A percentile compares a stretch with the other conserved stretches of the same genome.
These are phyloP conservation scores for Chlorella sp. DNA, from an alignment of 139 green algal genomes.

Conservation along the genomic window DNA sequence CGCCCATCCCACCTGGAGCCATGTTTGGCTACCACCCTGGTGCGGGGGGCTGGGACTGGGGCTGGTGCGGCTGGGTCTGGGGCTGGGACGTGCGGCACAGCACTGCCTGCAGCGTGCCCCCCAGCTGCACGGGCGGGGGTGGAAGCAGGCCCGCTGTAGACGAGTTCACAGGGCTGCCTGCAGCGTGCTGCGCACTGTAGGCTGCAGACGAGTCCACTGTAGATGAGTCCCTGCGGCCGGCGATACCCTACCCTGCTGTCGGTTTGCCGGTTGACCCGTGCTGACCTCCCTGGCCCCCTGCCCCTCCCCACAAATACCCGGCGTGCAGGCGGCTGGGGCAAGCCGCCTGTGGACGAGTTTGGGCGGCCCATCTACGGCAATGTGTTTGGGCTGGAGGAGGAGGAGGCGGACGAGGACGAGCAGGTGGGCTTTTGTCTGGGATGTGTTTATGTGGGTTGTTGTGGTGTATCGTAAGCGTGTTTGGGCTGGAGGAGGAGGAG, in stretches of 20 bases:
- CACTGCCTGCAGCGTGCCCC: too few relatives aligned
- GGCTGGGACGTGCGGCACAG: too few relatives aligned
- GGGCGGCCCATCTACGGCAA: constrained; percentile 93
- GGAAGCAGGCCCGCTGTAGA: too few relatives aligned
- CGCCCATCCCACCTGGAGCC: constrained; percentile 89
- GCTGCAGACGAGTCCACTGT: too few relatives aligned
- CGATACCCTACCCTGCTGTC: too few relatives aligned
- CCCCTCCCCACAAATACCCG: not conserved
- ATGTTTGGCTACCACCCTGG: constrained; percentile 89
- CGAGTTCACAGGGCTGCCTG: too few relatives aligned
- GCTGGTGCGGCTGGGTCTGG: not conserved
- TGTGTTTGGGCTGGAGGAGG: constrained; percentile 84
- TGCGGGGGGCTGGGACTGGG: not conserved
- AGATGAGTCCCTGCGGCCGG: too few relatives aligned
- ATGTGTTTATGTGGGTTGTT: too few relatives aligned
- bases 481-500: constrained; percentile 69
- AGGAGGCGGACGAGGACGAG: constrained; percentile 64
- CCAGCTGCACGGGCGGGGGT: too few relatives aligned
- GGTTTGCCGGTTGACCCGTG: not conserved
- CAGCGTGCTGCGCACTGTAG: too few relatives aligned
- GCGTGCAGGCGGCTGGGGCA: constrained; percentile 91
- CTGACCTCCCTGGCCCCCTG: not conserved
- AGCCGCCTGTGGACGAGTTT: constrained; percentile 94
- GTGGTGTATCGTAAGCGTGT: too few relatives aligned
- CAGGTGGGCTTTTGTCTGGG: constrained; percentile 30